These are phyloP conservation scores for Fusarium musae DNA, from an alignment of 2,329 filamentous ascomycete genomes.

Conservation along the genomic window DNA sequence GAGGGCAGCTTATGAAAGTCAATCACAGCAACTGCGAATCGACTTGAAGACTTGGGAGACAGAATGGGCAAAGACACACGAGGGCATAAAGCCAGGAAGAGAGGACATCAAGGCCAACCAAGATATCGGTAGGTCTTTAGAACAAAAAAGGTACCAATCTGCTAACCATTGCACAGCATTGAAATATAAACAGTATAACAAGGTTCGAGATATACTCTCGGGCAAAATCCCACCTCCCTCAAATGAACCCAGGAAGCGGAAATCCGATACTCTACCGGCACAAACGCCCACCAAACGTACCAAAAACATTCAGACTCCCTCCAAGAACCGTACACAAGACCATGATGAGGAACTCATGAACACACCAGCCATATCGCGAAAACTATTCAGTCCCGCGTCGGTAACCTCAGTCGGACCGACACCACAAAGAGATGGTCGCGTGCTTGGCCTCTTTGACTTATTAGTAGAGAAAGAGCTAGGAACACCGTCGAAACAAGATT, in stretches of 20 bases:
- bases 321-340: conserved; percentile 48
- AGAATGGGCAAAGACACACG: conserved; percentile 70
- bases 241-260: conserved; percentile 56
- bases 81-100: conserved; percentile 74
- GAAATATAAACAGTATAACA: conserved; percentile 83
- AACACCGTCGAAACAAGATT: conserved; percentile 60
- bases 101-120: conserved; percentile 81
- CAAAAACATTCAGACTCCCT: conserved; percentile 60
- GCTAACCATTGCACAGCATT: conserved; percentile 57
- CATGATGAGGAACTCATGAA: conserved; percentile 58
- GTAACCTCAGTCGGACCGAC: conserved; percentile 78
- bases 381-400: conserved; percentile 68
- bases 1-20: conserved; percentile 59
- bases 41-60: conserved; percentile 81
- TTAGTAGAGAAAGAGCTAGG: conserved; percentile 63
- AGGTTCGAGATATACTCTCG: conserved; percentile 67
- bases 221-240: conserved; percentile 61
- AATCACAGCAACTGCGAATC: conserved; percentile 67
- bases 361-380: conserved; percentile 67
- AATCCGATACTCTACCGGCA: conserved; percentile 48
- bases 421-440: conserved; percentile 80
- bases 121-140: conserved; percentile 68
- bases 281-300: conserved; percentile 65
- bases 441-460: conserved; percentile 81
- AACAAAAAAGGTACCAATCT: neutral